Evolutionary conservation across 768 basidiomycete genomes (phyloP), one percentile per base, ranked within the genome.

Genomic region (Nidula microcarpa): DNA sequence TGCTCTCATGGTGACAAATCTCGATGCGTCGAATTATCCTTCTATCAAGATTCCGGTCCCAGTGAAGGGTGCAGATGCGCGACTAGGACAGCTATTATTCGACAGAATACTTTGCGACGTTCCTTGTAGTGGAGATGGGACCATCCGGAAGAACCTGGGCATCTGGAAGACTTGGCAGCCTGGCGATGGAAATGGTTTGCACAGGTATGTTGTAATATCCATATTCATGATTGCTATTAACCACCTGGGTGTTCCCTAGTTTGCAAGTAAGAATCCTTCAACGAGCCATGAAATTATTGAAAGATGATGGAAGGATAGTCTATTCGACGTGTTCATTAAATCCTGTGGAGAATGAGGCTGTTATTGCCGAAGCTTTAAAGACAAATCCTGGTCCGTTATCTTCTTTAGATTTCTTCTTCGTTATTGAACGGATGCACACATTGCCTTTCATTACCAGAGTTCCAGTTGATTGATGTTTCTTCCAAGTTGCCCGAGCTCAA

Each of bases 251-350:
- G 33, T 32, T 32, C 32, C 48, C 13, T 60, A 98, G 94, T 8
- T 76, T 99, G 33, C 97, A 99, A 65, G 75, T 94, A 39, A 88
- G 97, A 16, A 98, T 99, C 59, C 79, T 98, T 16, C 79, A 88
- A 55, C 88, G 97, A 16, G 96, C 88, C 1, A 97, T 99, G 91
- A 84, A 86, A 52, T 80, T 98, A 71, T 80, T 99, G 39, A 85
- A 86, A 33, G 62, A 65, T 9, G 82, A 86, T n/a, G 96, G 95
- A 6, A 85, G 90, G 35, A 88, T 98, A 56, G 95, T 98, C 14
- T 99, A 98, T 67, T 98, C 97, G 5, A 99, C 97, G 0, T 98
- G 97, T 63, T 98, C 95, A 0, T 75, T 98, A 58, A 98, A 98
- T 67, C 97, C 97, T 1, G 80, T 94, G 10, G 97, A 99, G 70